Evolutionary conservation across 2,329 filamentous ascomycete species (phyloP), one percentile per base, ranked within the genome.

Genomic region (Aureobasidium musti): DNA sequence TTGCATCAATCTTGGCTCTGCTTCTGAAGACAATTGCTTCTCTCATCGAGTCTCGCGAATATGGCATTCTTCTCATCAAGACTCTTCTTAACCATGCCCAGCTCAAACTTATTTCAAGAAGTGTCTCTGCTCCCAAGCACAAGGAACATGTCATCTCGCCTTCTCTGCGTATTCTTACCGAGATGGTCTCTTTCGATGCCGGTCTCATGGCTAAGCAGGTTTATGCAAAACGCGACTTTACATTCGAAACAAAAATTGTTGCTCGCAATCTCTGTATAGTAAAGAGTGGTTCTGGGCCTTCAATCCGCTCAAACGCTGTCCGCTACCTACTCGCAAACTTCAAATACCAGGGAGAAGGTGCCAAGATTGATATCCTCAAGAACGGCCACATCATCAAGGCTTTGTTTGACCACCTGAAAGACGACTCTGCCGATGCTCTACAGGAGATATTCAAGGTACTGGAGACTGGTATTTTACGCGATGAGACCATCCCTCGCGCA

Each of bases 121-220:
- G 91, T 68, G 79, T 98, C 21, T 89, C 91, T 3, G 87, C 91
- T 0, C 89, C 91, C 28, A 93, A 92, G 77, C 84, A 87, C 56
- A 97, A 96, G 74, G 92, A 92, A 45, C 92, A 91, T 77, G 82
- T 98, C 67, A 93, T 97, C 68, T 95, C 92, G 2, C 94, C 95
- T 0, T 93, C 91, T 28, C 80, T 99, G 67, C 88, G 94, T 66
- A 80, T 99, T 61, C 83, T 99, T 68, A 91, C 89, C 61, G 94
- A 99, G 78, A 84, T 93, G n/a, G 86, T 91, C 19, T 87, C 84
- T 65, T 90, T 97, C 70, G 93, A 98, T 77, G 92, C 92, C 19
- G 96, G 95, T 17, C 86, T 87, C 49, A 83, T 92, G 65, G 91
- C 93, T 33, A 88, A 87, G 71, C 84, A 88, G 53, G 83, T 97